Evolutionary conservation across 441 rosid species (phyloP), one percentile per base, ranked within the genome.

Genomic region (Oxalis stricta): DNA sequence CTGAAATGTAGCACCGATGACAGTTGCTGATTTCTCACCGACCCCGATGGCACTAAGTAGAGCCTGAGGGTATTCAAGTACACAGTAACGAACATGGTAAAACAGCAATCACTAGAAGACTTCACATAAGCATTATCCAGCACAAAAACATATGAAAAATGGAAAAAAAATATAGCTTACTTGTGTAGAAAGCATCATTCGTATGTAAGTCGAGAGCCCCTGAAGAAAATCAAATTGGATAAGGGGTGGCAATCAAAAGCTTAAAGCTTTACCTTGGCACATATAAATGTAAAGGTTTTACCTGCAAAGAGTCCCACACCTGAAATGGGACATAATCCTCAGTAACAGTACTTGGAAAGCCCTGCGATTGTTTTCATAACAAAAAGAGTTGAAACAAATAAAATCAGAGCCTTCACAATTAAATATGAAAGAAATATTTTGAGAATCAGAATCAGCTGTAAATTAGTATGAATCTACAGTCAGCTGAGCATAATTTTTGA

Each of bases 131-230:
- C 24, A 33, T 17, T 35, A n/a, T n/a, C n/a, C n/a, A n/a, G n/a
- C n/a, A 38, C 12, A n/a, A 9, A 35, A 49, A 21, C 7, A 17
- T 5, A 0, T n/a, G n/a, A n/a, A 2, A 38, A 46, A 17, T 37
- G 38, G 16, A 13, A 14, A 14, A 40, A 53, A 56, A 48, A 44
- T 52, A 36, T 23, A 56, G 24, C 61, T 62, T 55, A 79, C 95
- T 71, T 84, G 95, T 37, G 97, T 88, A 19, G 97, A 88, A 60
- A 88, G 94, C 97, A 88, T 82, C 65, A 76, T 88, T 71, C 91
- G 76, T 72, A 74, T 74, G 60, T 88, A 88, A 7, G 97, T 88
- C 0, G 94, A 82, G 19, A 88, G 81, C 10, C 95, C 97, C 95
- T 88, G 42, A 7, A 23, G 12, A 48, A 46, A 16, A 33, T 29